Percentiles rank a stretch among this genome's conserved stretches.
These are phyloP conservation scores for Penicillium capsulatum DNA, from an alignment of 2,329 filamentous ascomycete genomes.

Conservation along the genomic window DNA sequence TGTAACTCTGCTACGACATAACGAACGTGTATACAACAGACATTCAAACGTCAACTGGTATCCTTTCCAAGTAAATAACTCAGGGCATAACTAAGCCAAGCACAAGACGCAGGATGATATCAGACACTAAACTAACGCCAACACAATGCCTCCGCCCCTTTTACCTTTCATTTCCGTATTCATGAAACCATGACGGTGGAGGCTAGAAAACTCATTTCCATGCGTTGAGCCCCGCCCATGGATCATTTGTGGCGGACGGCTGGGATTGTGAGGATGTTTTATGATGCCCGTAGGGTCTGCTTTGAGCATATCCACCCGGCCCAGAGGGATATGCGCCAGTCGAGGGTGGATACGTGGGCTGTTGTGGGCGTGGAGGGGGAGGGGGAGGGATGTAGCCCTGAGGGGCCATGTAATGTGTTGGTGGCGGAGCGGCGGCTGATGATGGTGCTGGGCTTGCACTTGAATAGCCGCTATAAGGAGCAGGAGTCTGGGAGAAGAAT, in stretches of 20 bases:
- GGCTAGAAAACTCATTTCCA: slow-evolving; percentile 60
- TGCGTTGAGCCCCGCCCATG: slow-evolving; percentile 66
- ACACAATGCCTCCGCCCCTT: slow-evolving; percentile 1
- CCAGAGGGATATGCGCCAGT: slow-evolving; percentile 50
- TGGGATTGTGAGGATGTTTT: slow-evolving; percentile 38
- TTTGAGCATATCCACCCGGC: slow-evolving; percentile 54
- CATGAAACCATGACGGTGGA: no score
- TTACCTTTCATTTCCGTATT: background rate
- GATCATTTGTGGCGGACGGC: slow-evolving; percentile 48
- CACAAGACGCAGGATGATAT: slow-evolving; percentile 1
- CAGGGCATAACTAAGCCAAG: background rate
- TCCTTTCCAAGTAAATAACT: no score
- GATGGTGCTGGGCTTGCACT: slow-evolving; percentile 33
- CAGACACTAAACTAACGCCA: slow-evolving; percentile 2
- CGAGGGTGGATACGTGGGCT: slow-evolving; percentile 40
- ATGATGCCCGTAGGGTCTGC: slow-evolving; percentile 41
- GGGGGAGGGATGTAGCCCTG: slow-evolving; percentile 64
- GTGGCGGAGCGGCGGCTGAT: slow-evolving; percentile 28
- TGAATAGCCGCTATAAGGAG: slow-evolving; percentile 33
- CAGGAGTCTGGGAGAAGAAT: slow-evolving; percentile 35
- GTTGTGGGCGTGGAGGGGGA: slow-evolving; percentile 62
- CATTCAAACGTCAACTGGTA: no score
- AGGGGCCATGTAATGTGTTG: slow-evolving; percentile 47
- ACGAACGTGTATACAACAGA: no score
- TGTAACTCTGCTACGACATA: no score